These are phyloP conservation scores for Lachnellula suecica DNA, from an alignment of 2,329 filamentous ascomycete genomes.

Conservation along the genomic window DNA sequence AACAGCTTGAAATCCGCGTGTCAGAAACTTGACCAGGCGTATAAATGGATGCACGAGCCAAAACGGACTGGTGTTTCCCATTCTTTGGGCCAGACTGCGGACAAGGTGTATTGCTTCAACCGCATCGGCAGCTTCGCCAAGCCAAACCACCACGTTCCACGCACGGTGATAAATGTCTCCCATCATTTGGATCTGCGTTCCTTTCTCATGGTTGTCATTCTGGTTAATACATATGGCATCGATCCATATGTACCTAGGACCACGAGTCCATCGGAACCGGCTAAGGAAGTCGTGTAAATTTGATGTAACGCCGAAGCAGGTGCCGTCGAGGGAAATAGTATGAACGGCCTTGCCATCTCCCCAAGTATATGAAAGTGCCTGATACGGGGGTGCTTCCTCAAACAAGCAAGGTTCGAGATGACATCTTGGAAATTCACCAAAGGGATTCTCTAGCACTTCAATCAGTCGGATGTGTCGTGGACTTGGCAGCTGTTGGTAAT, in stretches of 20 bases:
- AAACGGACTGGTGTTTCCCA: background rate
- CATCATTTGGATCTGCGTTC: background rate
- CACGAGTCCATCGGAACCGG: background rate
- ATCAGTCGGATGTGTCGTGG: background rate
- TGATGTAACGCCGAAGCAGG: background rate
- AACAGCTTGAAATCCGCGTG: background rate
- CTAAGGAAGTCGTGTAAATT: background rate
- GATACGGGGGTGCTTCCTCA: background rate
- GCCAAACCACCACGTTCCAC: background rate
- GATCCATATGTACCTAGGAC: background rate
- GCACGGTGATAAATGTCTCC: background rate
- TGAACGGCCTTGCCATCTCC: background rate
- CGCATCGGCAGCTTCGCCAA: background rate
- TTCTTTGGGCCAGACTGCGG: background rate
- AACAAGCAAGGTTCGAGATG: background rate
- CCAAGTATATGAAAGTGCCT: background rate
- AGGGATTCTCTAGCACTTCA: background rate
- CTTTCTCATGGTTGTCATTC: background rate
- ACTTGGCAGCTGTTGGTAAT: background rate
- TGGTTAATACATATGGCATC: background rate
- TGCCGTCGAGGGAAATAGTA: background rate
- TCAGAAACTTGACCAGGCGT: background rate
- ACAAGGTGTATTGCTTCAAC: background rate
- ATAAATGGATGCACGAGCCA: background rate
- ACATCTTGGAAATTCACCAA: background rate